These are phyloP conservation scores for Mariannaea elegans DNA, from an alignment of 2,329 filamentous ascomycete species.

Conservation along the genomic window DNA sequence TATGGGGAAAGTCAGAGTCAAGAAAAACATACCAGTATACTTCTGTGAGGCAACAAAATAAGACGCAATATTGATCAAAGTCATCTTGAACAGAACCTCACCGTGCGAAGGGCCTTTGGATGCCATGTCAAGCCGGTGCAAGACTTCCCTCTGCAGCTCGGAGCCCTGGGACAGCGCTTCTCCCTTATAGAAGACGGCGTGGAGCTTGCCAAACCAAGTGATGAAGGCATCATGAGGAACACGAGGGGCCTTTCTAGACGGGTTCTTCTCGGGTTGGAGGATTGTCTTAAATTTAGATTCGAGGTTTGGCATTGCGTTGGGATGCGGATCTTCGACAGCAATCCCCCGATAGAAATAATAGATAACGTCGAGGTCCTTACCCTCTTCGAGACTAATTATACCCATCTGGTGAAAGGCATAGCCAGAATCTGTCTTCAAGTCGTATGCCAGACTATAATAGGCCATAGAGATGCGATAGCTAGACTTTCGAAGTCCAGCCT, in stretches of 20 bases:
- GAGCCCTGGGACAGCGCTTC: slow-evolving; percentile 77
- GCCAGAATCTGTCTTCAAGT: slow-evolving; percentile 81
- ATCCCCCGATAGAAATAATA: slow-evolving; percentile 91
- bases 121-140: slow-evolving; percentile 78
- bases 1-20: not conserved
- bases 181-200: slow-evolving; percentile 84
- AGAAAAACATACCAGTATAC: slow-evolving; percentile 44
- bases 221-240: slow-evolving; percentile 69
- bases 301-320: slow-evolving; percentile 78
- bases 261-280: slow-evolving; percentile 48
- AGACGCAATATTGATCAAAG: slow-evolving; percentile 86
- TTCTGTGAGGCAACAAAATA: slow-evolving; percentile 70
- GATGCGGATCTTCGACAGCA: slow-evolving; percentile 77
- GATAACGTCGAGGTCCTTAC: slow-evolving; percentile 82
- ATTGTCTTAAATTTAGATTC: slow-evolving; percentile 76
- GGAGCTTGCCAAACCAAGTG: slow-evolving; percentile 85
- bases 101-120: slow-evolving; percentile 74
- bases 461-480: slow-evolving; percentile 83
- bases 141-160: slow-evolving; percentile 86
- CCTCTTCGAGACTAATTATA: slow-evolving; percentile 81
- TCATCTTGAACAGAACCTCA: slow-evolving; percentile 77
- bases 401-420: slow-evolving; percentile 90
- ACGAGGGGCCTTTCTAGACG: slow-evolving; percentile 40
- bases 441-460: slow-evolving; percentile 85
- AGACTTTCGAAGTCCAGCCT: slow-evolving; percentile 75